Conservation (phyloP, 495 filamentous ascomycete genomes). For the Immersiella caudata region DNA sequence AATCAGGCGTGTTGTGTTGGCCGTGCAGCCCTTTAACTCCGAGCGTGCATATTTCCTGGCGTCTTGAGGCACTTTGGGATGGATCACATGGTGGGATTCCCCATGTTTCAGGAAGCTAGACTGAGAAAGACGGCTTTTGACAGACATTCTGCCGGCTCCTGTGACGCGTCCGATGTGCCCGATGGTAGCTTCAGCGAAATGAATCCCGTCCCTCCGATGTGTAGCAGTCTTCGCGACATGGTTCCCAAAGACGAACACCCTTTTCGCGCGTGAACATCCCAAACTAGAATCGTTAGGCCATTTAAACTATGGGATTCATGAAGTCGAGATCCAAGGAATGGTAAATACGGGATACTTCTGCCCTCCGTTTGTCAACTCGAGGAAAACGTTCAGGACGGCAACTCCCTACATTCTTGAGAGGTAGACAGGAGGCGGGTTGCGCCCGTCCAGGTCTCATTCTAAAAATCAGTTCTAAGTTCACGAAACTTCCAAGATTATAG, state of each 20-base stretch:
- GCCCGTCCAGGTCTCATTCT: too few species aligned
- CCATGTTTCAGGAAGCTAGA: conserved; percentile 14
- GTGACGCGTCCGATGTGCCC: background rate
- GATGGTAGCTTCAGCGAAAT: background rate
- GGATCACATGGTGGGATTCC: conserved; percentile 1
- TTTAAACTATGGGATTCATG: too few species aligned
- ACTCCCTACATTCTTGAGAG: too few species aligned
- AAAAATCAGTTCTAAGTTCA: too few species aligned
- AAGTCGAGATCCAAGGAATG: too few species aligned
- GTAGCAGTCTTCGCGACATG: background rate
- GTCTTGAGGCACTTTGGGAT: conserved; percentile 19
- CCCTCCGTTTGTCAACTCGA: too few species aligned
- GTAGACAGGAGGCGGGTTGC: too few species aligned
- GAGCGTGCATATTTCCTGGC: conserved; percentile 14
- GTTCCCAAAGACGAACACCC: background rate
- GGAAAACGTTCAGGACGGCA: too few species aligned
- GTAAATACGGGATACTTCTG: too few species aligned
- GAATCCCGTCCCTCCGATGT: background rate
- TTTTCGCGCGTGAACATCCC: too few species aligned
- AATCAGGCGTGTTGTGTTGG: conserved; percentile 21
- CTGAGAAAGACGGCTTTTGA: conserved; percentile 13
- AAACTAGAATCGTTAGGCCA: too few species aligned
- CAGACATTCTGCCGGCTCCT: background rate
- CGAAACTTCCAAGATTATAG: too few species aligned
- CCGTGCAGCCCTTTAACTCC: conserved; percentile 16